phyloP scores from a whole-genome alignment of 306 rosid genomes.

The Purshia tridentata region DNA sequence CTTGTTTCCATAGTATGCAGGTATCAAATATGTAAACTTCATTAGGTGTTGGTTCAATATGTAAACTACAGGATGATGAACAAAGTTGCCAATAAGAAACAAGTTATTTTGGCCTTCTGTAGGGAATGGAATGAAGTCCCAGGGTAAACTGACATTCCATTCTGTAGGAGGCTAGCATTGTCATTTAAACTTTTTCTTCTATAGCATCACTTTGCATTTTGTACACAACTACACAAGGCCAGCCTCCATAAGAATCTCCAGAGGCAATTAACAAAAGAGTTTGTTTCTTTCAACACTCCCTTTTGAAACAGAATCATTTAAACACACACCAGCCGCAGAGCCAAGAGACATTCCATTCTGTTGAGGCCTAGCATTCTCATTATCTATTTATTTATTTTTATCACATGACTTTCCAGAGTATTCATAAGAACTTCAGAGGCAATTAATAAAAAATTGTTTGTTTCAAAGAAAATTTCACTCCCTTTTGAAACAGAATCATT shows the following conservation, averaged over 20 bases:
- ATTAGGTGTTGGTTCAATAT: not conserved
- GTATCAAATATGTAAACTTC: not conserved
- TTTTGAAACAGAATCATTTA: not conserved
- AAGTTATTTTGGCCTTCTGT: not conserved
- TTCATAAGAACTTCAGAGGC: not conserved
- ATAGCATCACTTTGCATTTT: not conserved
- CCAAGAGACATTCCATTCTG: not conserved
- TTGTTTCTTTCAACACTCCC: not conserved
- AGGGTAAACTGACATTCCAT: not conserved
- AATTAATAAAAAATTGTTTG: not conserved
- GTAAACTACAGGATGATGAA: not conserved
- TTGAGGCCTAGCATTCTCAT: not conserved
- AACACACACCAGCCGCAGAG: not conserved
- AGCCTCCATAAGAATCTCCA: not conserved
- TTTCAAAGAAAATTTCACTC: not conserved
- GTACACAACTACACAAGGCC: not conserved
- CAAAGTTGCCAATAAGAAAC: not conserved
- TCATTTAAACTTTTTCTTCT: not conserved
- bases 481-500: not conserved
- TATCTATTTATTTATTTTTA: not conserved
- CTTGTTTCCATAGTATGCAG: not conserved
- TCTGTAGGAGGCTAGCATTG: not conserved
- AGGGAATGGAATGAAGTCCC: not conserved
- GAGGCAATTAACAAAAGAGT: not conserved
- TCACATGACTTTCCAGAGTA: slow-evolving; percentile 1